Percentiles rank a stretch among this genome's conserved stretches.
Evolutionary conservation across 2,329 filamentous ascomycete species (phyloP).

Genomic region (Ambrosiella beaveri): DNA sequence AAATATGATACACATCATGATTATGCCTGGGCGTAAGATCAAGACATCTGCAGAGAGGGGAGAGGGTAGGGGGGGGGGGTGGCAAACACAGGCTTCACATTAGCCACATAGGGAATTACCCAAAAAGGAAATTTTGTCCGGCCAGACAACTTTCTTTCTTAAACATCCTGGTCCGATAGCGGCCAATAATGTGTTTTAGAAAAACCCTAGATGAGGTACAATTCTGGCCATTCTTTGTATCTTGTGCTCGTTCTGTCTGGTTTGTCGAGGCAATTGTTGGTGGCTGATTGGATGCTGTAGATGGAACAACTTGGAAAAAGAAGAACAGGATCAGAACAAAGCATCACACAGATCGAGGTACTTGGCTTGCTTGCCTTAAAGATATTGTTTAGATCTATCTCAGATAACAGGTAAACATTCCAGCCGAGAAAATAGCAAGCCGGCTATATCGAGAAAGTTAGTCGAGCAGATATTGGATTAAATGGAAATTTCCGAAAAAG

Average conservation of each 20-base stretch:
- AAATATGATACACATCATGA: background rate
- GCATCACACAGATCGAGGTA: no score
- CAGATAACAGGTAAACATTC: no score
- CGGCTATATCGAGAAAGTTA: no score
- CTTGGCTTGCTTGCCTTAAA: no score
- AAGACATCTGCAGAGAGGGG: background rate
- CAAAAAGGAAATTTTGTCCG: background rate
- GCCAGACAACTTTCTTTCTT: background rate
- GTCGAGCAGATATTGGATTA: no score
- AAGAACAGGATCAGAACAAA: no score
- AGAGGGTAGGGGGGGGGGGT: background rate
- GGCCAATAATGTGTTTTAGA: background rate
- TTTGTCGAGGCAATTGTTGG: no score
- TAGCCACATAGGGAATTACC: background rate
- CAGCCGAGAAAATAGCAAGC: no score
- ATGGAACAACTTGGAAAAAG: no score
- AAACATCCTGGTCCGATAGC: background rate
- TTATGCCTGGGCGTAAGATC: background rate
- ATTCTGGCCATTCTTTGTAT: background rate
- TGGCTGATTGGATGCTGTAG: no score
- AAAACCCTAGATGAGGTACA: background rate
- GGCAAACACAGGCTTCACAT: background rate
- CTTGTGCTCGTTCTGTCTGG: background rate
- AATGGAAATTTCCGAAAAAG: no score
- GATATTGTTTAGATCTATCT: no score